Base-by-base conservation (phyloP, 1,284 basidiomycete genomes). In the Heterobasidion irregulare region DNA sequence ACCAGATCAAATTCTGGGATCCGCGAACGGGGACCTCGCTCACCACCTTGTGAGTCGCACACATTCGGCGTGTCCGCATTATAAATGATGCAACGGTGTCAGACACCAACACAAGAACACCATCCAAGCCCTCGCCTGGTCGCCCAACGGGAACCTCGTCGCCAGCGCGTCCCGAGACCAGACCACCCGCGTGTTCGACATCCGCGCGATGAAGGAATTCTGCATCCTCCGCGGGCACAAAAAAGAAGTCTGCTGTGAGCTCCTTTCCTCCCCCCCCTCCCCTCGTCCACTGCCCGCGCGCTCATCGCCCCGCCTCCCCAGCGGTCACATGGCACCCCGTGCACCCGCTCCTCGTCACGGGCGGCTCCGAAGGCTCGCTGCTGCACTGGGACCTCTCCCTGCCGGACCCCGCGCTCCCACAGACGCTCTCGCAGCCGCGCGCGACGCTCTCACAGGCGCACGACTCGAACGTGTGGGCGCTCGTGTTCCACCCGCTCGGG, bases 1-100 rank as follows among this genome's bases (percentile, higher is more conserved):
- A 98, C 70, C 82, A 94, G 62, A 94, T 99, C 71, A 99, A 98
- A 66, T 98, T 99, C 70, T 99, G 96, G 96, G 96, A 99, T 72
- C 97, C 96, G 7, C 79, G 94, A 47, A 91, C 89, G 8, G 90
- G 88, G 41, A 92, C 90, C 6, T 84, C 87, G 41, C 78, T 98
- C 9, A 90, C 90, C 6, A 95, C 94, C 0, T 71, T 96, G 88
- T 94, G 38, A 32, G 57, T 41, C 9, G n/a, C 1, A 33, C n/a
- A 8, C n/a, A 8, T 16, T 2, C 9, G 3, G 32, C 10, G 16
- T 16, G 9, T 12, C 41, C 18, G 2, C 41, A 49, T 32, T n/a
- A 41, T 34, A 26, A 26, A 26, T 26, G 26, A 26, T 5, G 26
- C 26, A 26, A 5, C 26, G 26, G 26, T 5, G 26, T 26, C 58